A percentile compares a stretch with the other conserved stretches of the same genome.
These are phyloP conservation scores for Hippophae gyantsensis DNA, from an alignment of 306 rosid species.

Conservation along the genomic window DNA sequence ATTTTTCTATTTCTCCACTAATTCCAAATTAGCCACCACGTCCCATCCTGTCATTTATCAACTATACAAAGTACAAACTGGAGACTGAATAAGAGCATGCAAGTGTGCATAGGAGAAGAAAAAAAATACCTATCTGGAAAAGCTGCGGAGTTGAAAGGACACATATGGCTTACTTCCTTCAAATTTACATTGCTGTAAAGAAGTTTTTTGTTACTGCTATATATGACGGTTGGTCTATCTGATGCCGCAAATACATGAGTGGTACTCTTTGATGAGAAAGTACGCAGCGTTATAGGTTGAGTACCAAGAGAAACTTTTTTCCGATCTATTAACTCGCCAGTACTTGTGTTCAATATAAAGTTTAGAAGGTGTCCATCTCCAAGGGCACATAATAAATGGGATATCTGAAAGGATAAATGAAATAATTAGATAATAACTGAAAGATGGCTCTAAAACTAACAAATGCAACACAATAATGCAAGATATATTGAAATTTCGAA, in stretches of 20 bases:
- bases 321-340: slow-evolving; percentile 83
- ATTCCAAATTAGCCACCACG: too few relatives aligned
- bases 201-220: slow-evolving; percentile 90
- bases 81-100: too few relatives aligned
- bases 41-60: too few relatives aligned
- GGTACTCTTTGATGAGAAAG: slow-evolving; percentile 87
- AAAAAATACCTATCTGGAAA: slow-evolving; percentile 85
- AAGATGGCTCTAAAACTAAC: neutral
- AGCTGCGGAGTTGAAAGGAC: slow-evolving; percentile 98
- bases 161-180: slow-evolving; percentile 98
- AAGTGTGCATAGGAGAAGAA: neutral
- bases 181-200: slow-evolving; percentile 92
- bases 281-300: slow-evolving; percentile 93
- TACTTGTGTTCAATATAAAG: slow-evolving; percentile 66
- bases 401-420: slow-evolving; percentile 44
- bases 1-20: too few relatives aligned
- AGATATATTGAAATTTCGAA: too few relatives aligned
- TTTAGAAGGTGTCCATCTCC: slow-evolving; percentile 97
- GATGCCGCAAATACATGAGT: slow-evolving; percentile 98
- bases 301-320: slow-evolving; percentile 97
- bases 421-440: neutral
- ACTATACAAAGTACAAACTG: too few relatives aligned
- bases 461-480: neutral
- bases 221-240: slow-evolving; percentile 94
- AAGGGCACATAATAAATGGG: slow-evolving; percentile 86